Percentiles rank a stretch among this genome's conserved stretches.
phyloP scores from a whole-genome alignment of 73 alveolate genomes.

The Paraurostyla sp. region DNA sequence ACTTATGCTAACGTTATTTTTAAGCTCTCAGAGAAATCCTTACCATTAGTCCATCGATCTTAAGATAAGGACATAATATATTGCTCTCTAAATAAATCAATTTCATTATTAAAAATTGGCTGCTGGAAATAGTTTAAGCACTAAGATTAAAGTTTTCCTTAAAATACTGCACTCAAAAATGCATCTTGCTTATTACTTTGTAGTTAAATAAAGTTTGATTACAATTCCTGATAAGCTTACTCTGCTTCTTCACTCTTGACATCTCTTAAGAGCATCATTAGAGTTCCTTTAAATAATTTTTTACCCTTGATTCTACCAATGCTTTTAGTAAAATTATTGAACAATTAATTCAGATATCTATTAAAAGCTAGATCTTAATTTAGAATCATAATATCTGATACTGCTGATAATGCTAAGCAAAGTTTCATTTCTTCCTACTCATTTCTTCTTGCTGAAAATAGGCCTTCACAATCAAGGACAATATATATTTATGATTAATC shows the following conservation, averaged over 20 bases:
- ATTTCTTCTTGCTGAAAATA: constrained; percentile 77
- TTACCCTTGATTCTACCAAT: constrained; percentile 55
- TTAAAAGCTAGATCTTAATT: constrained; percentile 70
- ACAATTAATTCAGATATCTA: constrained; percentile 35
- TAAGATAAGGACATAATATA: not conserved
- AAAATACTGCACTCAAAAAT: not conserved
- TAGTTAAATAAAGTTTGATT: constrained; percentile 7
- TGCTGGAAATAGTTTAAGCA: constrained; percentile 38
- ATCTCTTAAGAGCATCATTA: constrained; percentile 38
- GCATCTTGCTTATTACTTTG: not conserved
- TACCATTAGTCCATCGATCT: constrained; percentile 34
- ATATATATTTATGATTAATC: constrained; percentile 37
- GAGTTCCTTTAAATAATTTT: constrained; percentile 32
- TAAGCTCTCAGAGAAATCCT: constrained; percentile 21
- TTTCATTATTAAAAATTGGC: constrained; percentile 30
- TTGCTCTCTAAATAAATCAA: not conserved
- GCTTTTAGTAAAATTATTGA: constrained; percentile 44
- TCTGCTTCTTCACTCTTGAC: constrained; percentile 27
- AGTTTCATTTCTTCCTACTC: constrained; percentile 80
- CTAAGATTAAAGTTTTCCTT: not conserved
- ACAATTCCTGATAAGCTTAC: constrained; percentile 19
- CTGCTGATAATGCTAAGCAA: constrained; percentile 60
- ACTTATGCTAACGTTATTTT: constrained; percentile 45
- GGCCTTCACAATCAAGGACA: constrained; percentile 85
- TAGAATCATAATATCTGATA: constrained; percentile 76